These are phyloP conservation scores for Russula lepida DNA, from an alignment of 768 basidiomycete genomes.

Conservation along the genomic window DNA sequence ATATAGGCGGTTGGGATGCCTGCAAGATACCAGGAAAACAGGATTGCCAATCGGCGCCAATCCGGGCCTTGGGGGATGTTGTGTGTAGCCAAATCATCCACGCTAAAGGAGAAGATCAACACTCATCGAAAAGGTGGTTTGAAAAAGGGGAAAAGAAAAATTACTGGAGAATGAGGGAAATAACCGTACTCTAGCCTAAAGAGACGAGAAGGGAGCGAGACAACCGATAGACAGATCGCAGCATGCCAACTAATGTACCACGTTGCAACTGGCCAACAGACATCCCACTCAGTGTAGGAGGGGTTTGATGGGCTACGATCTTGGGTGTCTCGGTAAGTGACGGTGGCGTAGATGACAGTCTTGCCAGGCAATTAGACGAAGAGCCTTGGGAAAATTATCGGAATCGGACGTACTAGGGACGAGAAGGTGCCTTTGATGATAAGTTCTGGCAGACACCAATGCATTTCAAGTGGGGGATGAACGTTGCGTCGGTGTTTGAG, in stretches of 20 bases:
- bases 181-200: constrained; percentile 4
- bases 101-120: not conserved
- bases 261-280: constrained; percentile 11
- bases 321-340: not conserved
- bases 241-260: constrained; percentile 17
- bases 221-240: constrained; percentile 3
- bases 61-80: not conserved
- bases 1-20: not conserved
- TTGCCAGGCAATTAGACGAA: not conserved
- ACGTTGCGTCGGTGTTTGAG: too few species aligned
- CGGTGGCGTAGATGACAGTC: not conserved
- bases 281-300: constrained; percentile 3
- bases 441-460: not conserved
- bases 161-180: not conserved
- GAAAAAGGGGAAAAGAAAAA: too few species aligned
- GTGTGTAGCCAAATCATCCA: not conserved
- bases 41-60: not conserved
- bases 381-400: not conserved
- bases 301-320: not conserved
- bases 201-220: constrained; percentile 7
- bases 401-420: not conserved
- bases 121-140: too few species aligned
- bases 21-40: constrained; percentile 7
- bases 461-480: not conserved
- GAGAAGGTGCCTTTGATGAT: constrained; percentile 1